Conservation (phyloP, 2,329 filamentous ascomycete species). For the Fusarium haematococcum region DNA sequence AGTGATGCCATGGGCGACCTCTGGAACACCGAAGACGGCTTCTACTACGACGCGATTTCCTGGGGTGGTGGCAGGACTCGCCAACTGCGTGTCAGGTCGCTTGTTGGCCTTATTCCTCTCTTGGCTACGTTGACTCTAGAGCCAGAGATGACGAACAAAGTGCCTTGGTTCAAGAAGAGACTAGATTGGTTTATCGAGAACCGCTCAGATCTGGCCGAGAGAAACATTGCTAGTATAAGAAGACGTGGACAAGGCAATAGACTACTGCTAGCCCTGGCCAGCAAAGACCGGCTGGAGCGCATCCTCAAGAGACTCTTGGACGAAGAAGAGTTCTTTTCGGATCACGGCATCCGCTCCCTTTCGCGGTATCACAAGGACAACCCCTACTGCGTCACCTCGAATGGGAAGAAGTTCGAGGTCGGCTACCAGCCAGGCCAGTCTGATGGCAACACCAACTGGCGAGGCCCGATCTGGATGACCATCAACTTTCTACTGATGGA, state of each 20-base stretch:
- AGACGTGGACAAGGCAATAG: slow-evolving; percentile 91
- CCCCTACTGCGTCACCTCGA: slow-evolving; percentile 95
- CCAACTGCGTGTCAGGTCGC: slow-evolving; percentile 89
- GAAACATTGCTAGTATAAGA: slow-evolving; percentile 93
- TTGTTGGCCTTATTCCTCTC: slow-evolving; percentile 93
- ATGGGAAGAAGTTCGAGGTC: slow-evolving; percentile 88
- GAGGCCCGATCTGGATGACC: slow-evolving; percentile 94
- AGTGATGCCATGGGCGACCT: slow-evolving; percentile 97
- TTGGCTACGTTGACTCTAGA: slow-evolving; percentile 94
- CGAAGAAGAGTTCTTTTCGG: slow-evolving; percentile 90
- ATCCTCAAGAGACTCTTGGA: slow-evolving; percentile 94
- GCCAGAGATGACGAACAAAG: slow-evolving; percentile 90
- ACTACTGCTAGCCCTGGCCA: slow-evolving; percentile 89
- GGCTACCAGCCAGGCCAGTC: slow-evolving; percentile 93
- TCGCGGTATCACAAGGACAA: slow-evolving; percentile 92
- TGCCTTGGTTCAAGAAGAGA: slow-evolving; percentile 92
- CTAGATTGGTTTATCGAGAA: slow-evolving; percentile 96
- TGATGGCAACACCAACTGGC: slow-evolving; percentile 98
- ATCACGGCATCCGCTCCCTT: slow-evolving; percentile 90
- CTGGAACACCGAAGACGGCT: slow-evolving; percentile 96
- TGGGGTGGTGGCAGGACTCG: slow-evolving; percentile 95
- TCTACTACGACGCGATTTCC: slow-evolving; percentile 98
- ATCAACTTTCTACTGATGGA: slow-evolving; percentile 97
- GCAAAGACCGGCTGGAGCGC: slow-evolving; percentile 87
- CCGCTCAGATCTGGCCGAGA: slow-evolving; percentile 84